Evolutionary conservation across 2,329 filamentous ascomycete genomes (phyloP), one percentile per base, ranked within the genome.

Genomic region (Cladosporium sp.): DNA sequence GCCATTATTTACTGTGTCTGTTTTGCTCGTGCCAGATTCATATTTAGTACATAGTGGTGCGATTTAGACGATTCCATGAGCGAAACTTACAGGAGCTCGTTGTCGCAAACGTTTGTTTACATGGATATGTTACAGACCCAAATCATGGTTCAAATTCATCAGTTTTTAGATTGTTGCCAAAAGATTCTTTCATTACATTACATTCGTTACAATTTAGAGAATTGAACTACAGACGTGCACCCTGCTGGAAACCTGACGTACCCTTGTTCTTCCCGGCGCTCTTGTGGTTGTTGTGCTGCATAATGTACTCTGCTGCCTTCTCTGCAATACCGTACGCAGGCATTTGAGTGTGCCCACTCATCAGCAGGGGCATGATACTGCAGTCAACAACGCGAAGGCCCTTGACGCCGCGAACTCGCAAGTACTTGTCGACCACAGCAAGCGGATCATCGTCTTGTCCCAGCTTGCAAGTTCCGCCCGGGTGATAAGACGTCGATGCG

Each of bases 271-370:
- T 43, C 18, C 60, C 49, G 18, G 48, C 34, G 39, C 49, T 32
- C 14, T 23, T 30, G 43, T 61, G 58, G 34, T 46, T n/a, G 32
- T 63, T 56, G 13, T 63, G 60, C 64, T 79, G 77, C 67, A 83
- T 84, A 60, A 86, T 81, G 64, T 85, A 70, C 70, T 85, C 83
- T 1, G 80, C 80, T 51, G 78, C 81, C 69, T 84, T 84, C 74
- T 86, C 84, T 0, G 83, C 84, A 67, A 86, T 85, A 1, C 83
- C 84, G 71, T 85, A 86, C 5, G 84, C 84, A 3, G 84, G 83
- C 83, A 86, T 86, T 69, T 86, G 84, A 0, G 84, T 85, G 69
- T 85, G 82, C 0, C 82, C 85, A 26, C 77, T 78, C 69, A 85
- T 80, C 3, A 86, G 71, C 0, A 74, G 75, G 1, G 84, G 84